phyloP scores from a whole-genome alignment of 2,329 filamentous ascomycete genomes.

The Aspergillus spinulosporus region DNA sequence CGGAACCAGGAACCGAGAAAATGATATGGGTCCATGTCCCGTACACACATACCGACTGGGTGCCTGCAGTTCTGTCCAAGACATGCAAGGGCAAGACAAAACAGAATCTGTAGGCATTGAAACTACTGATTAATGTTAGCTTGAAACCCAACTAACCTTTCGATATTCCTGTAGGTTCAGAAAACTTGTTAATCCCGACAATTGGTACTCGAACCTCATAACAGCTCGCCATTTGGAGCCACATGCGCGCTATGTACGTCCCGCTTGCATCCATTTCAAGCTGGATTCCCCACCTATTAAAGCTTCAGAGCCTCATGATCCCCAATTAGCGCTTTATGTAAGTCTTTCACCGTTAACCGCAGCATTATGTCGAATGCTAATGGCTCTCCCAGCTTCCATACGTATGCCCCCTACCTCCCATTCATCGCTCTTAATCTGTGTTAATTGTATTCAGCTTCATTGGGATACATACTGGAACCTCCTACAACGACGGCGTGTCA shows the following conservation, averaged over 20 bases:
- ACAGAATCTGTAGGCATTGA: conserved; percentile 21
- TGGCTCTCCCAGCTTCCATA: conserved; percentile 27
- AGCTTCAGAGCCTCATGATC: conserved; percentile 20
- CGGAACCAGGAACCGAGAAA: conserved; percentile 36
- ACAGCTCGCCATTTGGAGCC: conserved; percentile 41
- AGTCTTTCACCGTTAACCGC: conserved; percentile 10
- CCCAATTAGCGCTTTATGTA: conserved; percentile 35
- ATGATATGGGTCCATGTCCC: conserved; percentile 39
- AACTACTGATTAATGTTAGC: not conserved
- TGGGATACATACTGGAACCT: conserved; percentile 64
- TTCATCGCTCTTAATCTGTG: too few relatives aligned
- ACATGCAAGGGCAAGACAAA: conserved; percentile 28
- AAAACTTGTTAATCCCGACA: conserved; percentile 36
- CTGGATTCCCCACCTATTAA: conserved; percentile 24
- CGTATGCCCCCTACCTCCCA: conserved; percentile 19
- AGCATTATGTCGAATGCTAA: conserved; percentile 4
- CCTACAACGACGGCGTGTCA: conserved; percentile 57
- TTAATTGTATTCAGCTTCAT: conserved; percentile 49
- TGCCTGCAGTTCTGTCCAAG: conserved; percentile 25
- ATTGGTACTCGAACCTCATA: conserved; percentile 40
- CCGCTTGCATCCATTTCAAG: conserved; percentile 37
- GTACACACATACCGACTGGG: conserved; percentile 31
- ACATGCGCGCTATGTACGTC: conserved; percentile 41
- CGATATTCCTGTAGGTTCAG: conserved; percentile 31
- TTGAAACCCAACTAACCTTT: not conserved